Evolutionary conservation across 2,329 filamentous ascomycete species (phyloP), one percentile per base, ranked within the genome.

Genomic region (Pseudonectria foliicola): DNA sequence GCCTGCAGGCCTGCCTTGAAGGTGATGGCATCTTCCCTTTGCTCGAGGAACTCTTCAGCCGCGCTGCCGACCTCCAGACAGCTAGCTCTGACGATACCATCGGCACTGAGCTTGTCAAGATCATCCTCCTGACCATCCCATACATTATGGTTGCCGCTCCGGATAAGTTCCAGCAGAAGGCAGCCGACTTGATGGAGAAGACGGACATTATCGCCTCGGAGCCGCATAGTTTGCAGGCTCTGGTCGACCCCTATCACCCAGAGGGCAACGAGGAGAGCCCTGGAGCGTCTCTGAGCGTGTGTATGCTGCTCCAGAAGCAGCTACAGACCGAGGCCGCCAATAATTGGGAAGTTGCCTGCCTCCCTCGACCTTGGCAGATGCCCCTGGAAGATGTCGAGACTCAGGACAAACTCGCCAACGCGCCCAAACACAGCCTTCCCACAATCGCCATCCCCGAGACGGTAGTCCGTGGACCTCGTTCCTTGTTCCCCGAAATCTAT

Each of bases 161-260:
- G 4, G 69, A 72, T 4, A 77, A 79, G 32, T 80, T 83, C 53
- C 77, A 82, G 49, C 72, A 83, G 45, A 84, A 84, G 54, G 88
- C 87, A 3, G 71, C 74, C 2, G 80, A 85, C 30, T 69, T 96
- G 34, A 79, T 98, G 57, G 85, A 93, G 46, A 95, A 93, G 68
- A 96, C 92, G 2, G 89, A 92, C 37, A 87, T 96, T 45, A 93
- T 96, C 50, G 88, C 90, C 10, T 85, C 83, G 3, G 88, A 92
- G 43, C 84, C 85, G 10, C 86, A 95, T 57, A 75, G 84, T 3
- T 71, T 96, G 25, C 89, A 95, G 56, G 71, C 80, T 18, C 67
- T 95, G 36, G 86, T 96, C 33, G 86, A 95, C 48, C 87, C 89
- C 2, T 95, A 90, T 56, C 77, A 77, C 34, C 71, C 71, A 5